Percentiles rank a stretch among this genome's conserved stretches.
phyloP scores from a whole-genome alignment of 495 filamentous ascomycete species.

The Trichoderma asperelloides region DNA sequence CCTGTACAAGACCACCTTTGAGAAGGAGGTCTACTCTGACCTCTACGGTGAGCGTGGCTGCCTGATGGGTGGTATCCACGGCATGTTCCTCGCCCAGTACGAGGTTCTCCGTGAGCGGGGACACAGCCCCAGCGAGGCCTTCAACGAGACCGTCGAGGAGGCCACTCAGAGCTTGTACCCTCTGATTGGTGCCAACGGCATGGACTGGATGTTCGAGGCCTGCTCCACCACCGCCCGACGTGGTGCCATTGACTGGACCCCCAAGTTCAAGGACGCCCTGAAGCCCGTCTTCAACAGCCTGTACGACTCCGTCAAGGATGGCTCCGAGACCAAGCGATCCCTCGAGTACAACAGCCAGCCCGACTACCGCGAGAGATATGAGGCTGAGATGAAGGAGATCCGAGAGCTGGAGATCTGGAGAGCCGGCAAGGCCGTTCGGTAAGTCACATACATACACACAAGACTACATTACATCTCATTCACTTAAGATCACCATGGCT shows the following conservation, averaged over 20 bases:
- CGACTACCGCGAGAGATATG: slow-evolving; percentile 92
- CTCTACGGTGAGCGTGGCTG: slow-evolving; percentile 99
- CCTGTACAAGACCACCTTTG: slow-evolving; percentile 99
- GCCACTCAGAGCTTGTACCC: slow-evolving; percentile 97
- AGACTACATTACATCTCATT: not conserved
- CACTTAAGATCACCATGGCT: slow-evolving; percentile 10
- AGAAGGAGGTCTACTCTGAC: slow-evolving; percentile 99
- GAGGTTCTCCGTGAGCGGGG: slow-evolving; percentile 98
- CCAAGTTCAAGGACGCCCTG: slow-evolving; percentile 85
- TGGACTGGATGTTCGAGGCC: slow-evolving; percentile 99
- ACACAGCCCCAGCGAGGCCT: slow-evolving; percentile 94
- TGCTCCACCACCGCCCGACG: slow-evolving; percentile 98
- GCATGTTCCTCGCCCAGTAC: slow-evolving; percentile 99
- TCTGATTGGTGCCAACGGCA: slow-evolving; percentile 88
- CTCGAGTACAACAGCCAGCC: slow-evolving; percentile 91
- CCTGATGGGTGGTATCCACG: slow-evolving; percentile 99
- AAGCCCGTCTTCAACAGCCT: slow-evolving; percentile 98
- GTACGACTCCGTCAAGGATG: slow-evolving; percentile 82
- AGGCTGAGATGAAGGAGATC: slow-evolving; percentile 95
- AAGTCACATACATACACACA: slow-evolving; percentile 22
- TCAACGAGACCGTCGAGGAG: slow-evolving; percentile 99
- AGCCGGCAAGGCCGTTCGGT: slow-evolving; percentile 93
- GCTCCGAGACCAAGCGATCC: slow-evolving; percentile 84
- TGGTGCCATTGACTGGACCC: slow-evolving; percentile 97
- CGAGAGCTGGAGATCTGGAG: slow-evolving; percentile 96